Evolutionary conservation across 2,329 filamentous ascomycete genomes (phyloP).

Genomic region (Chlorencoelia australis): DNA sequence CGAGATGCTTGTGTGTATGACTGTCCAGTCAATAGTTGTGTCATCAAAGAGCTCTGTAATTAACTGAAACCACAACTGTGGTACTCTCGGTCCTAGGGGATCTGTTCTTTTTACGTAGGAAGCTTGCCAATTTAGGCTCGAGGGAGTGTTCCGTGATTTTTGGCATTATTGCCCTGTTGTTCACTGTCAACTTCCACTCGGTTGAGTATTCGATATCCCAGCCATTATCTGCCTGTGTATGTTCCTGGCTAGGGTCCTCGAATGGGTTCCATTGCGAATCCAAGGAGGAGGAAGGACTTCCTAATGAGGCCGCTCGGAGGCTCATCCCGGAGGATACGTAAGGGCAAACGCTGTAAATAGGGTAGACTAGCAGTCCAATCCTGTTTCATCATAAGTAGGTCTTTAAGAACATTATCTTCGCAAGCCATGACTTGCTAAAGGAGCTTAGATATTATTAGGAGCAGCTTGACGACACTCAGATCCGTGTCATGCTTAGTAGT

Average conservation of each 20-base stretch:
- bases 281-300: neutral
- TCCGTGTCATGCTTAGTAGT: neutral
- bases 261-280: neutral
- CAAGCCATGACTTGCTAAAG: neutral
- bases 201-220: neutral
- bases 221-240: neutral
- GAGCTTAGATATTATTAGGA: neutral
- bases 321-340: neutral
- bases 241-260: neutral
- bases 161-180: neutral
- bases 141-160: slow-evolving; percentile 11
- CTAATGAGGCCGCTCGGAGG: neutral
- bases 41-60: slow-evolving; percentile 25
- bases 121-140: slow-evolving; percentile 20
- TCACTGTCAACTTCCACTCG: neutral
- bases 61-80: slow-evolving; percentile 20
- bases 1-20: slow-evolving; percentile 14
- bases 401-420: neutral
- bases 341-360: neutral
- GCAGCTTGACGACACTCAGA: neutral
- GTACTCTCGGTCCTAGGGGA: slow-evolving; percentile 13
- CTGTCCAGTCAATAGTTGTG: slow-evolving; percentile 20
- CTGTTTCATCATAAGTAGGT: neutral
- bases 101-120: slow-evolving; percentile 16
- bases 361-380: neutral